Evolutionary conservation across 306 rosid species (phyloP).

Genomic region (Acacia crassicarpa): DNA sequence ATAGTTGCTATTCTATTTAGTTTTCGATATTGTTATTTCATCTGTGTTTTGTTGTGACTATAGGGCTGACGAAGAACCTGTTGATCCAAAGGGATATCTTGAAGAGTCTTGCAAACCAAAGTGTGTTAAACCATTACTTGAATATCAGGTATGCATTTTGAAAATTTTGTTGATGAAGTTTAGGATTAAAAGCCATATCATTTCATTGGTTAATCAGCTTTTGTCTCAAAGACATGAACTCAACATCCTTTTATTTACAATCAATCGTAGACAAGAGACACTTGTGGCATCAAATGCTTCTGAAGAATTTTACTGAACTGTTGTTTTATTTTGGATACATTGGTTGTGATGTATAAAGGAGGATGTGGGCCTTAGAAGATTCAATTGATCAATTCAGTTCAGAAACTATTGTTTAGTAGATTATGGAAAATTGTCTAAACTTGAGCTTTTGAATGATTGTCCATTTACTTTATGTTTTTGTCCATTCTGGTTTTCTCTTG

Average conservation of each 20-base stretch:
- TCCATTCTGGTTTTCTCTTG: background rate
- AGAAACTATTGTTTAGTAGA: background rate
- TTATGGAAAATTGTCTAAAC: background rate
- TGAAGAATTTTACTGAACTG: background rate
- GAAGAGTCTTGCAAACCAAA: constrained; percentile 96
- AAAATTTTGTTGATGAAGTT: background rate
- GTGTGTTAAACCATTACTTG: constrained; percentile 86
- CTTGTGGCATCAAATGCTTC: background rate
- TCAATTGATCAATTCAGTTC: background rate
- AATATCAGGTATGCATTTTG: constrained; percentile 66
- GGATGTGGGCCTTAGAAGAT: background rate
- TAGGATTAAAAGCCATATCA: background rate
- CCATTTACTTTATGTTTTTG: background rate
- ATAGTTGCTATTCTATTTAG: background rate
- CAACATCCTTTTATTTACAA: background rate
- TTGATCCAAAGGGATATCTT: constrained; percentile 76
- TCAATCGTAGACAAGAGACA: background rate
- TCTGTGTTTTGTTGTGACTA: constrained; percentile 22
- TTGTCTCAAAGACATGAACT: background rate
- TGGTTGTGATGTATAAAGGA: background rate
- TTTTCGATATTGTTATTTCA: constrained; percentile 5
- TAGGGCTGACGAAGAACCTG: constrained; percentile 99
- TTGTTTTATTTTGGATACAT: background rate
- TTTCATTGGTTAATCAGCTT: constrained; percentile 7
- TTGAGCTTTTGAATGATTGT: background rate